Base-by-base conservation (phyloP, 371 early-diverging fungal genomes). In the Mucor mucedo region DNA sequence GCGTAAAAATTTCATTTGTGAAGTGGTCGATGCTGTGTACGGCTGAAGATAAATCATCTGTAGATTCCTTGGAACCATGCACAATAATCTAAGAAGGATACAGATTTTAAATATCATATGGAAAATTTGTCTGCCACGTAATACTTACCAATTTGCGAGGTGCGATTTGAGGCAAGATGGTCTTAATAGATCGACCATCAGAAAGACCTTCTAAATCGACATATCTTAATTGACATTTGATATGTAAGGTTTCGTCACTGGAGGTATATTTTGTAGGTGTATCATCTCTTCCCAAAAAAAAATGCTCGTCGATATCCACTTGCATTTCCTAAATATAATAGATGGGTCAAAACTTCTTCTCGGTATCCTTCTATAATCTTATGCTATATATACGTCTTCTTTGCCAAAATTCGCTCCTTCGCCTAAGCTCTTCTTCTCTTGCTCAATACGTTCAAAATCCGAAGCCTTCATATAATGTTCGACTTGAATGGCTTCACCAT, bases 141-240 rank as follows among this genome's bases (percentile, higher is more conserved):
- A 47, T 21, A n/a, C 28, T 5, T 80, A 93, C 95, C 72, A 97
- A 66, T 60, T 95, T 94, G 58, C 92, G 80, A 30, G 97, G 94
- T 11, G 87, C 87, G 42, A 96, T 83, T 58, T 91, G 92, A 28
- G 92, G 86, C 14, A 96, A 71, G 63, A 97, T 95, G 45, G 90
- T 94, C 70, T 87, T 90, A 55, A 96, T 82, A 2, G 95, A 93
- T 56, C 85, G 77, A 58, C 93, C 94, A 72, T 97, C 97, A 0
- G 95, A 85, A 27, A 91, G 83, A 40, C 98, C 98, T 70, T 95
- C 96, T 55, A 96, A 76, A 78, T 96, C 98, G 4, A 97, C 87
- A 75, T 89, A 96, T 41, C 85, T 75, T 28, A 96, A 66, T 47
- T 82, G 75, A 72, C 96, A 96, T 6, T 71, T 76, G 11, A 97